Conservation (phyloP, 441 rosid species). For the Euphorbia celastroides region DNA sequence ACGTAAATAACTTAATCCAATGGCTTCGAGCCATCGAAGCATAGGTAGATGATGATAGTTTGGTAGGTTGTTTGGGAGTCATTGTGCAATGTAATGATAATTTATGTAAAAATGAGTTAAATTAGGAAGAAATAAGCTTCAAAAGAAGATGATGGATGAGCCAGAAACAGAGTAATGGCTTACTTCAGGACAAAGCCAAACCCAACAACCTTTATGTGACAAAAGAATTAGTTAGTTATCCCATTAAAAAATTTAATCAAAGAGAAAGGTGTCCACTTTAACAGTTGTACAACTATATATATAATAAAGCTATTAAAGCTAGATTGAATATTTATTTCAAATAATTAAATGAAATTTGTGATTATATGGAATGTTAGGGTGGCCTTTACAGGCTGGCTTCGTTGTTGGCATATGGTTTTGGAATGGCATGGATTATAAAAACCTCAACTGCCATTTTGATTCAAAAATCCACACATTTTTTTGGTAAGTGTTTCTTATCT, state of each 20-base stretch:
- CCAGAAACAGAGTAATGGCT: slow-evolving; percentile 9
- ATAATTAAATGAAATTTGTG: slow-evolving; percentile 1
- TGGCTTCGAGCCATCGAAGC: too few species aligned
- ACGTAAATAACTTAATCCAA: too few species aligned
- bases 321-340: not conserved
- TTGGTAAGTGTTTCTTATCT: too few species aligned
- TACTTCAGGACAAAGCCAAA: slow-evolving; percentile 35
- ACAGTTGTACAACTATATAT: not conserved
- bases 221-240: not conserved
- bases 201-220: slow-evolving; percentile 31
- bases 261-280: not conserved
- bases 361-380: not conserved
- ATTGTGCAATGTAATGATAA: slow-evolving; percentile 15
- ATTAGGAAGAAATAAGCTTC: slow-evolving; percentile 15
- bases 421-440: not conserved
- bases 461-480: not conserved
- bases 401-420: not conserved
- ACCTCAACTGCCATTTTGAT: not conserved
- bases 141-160: slow-evolving; percentile 2
- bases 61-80: slow-evolving; percentile 36
- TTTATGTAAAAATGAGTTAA: slow-evolving; percentile 5
- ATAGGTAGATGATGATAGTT: too few species aligned
- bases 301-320: not conserved
- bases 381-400: slow-evolving; percentile 25
- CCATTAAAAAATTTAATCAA: not conserved